Percentiles rank a stretch among this genome's conserved stretches.
These are phyloP conservation scores for Ceratobasidium sp. DNA, from an alignment of 1,284 basidiomycete species.

Conservation along the genomic window DNA sequence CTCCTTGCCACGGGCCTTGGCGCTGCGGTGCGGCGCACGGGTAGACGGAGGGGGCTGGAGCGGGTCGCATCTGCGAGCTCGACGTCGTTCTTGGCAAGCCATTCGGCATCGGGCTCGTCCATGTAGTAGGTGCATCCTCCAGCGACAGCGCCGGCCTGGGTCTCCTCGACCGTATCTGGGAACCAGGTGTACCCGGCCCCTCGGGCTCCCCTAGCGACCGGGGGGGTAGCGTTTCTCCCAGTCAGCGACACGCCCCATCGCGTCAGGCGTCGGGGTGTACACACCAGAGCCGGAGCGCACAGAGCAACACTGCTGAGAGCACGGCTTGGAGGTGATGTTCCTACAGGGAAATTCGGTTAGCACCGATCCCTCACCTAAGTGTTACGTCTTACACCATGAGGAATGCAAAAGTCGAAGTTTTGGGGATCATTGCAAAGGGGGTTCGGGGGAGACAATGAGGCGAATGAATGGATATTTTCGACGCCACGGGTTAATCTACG, in stretches of 20 bases:
- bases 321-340: slow-evolving; percentile 94
- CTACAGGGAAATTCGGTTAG: slow-evolving; percentile 74
- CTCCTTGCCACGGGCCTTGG: slow-evolving; percentile 83
- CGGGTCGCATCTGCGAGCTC: slow-evolving; percentile 88
- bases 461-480: no score
- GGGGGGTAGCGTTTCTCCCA: slow-evolving; percentile 79
- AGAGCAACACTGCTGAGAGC: slow-evolving; percentile 75
- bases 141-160: slow-evolving; percentile 65
- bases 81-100: slow-evolving; percentile 90
- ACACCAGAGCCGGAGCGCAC: slow-evolving; percentile 58
- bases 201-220: slow-evolving; percentile 77
- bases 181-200: slow-evolving; percentile 85
- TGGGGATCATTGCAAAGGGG: no score
- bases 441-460: no score
- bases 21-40: slow-evolving; percentile 65
- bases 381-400: no score
- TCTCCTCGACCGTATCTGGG: slow-evolving; percentile 90
- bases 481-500: no score
- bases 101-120: slow-evolving; percentile 96
- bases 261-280: slow-evolving; percentile 93
- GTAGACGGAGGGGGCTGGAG: slow-evolving; percentile 70
- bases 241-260: slow-evolving; percentile 80
- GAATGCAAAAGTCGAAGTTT: no score
- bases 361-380: slow-evolving; percentile 66
- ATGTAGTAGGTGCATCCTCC: slow-evolving; percentile 87